Evolutionary conservation across 768 basidiomycete species (phyloP).

Genomic region (Phlegmacium glaucopus): DNA sequence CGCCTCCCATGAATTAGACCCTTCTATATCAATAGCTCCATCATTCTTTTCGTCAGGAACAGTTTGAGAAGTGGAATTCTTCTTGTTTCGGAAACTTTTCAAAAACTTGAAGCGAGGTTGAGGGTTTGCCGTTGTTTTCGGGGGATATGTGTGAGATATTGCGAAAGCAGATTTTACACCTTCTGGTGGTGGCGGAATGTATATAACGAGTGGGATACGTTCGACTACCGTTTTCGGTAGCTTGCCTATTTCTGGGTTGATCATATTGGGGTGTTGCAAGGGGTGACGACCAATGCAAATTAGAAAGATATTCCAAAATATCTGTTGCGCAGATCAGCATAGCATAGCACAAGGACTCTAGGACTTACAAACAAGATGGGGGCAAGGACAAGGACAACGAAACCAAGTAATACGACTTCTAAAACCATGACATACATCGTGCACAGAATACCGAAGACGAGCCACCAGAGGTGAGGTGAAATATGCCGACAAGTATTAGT

Average conservation of each 20-base stretch:
- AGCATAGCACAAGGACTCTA: neutral
- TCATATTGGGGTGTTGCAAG: slow-evolving; percentile 65
- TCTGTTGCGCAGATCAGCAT: slow-evolving; percentile 31
- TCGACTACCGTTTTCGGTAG: slow-evolving; percentile 70
- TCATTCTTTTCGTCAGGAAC: slow-evolving; percentile 15
- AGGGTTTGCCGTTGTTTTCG: slow-evolving; percentile 33
- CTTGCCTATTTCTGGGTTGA: slow-evolving; percentile 78
- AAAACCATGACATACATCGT: slow-evolving; percentile 72
- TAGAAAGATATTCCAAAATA: slow-evolving; percentile 75
- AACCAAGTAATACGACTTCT: slow-evolving; percentile 68
- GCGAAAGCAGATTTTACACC: slow-evolving; percentile 29
- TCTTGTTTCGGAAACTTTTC: slow-evolving; percentile 12
- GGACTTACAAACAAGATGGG: slow-evolving; percentile 73
- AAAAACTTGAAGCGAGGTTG: slow-evolving; percentile 28
- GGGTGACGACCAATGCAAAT: slow-evolving; percentile 81
- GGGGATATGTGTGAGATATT: slow-evolving; percentile 61
- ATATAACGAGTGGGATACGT: slow-evolving; percentile 78
- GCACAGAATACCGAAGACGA: slow-evolving; percentile 75
- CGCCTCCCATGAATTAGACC: slow-evolving; percentile 65
- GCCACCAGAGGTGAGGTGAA: slow-evolving; percentile 85
- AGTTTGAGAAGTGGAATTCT: slow-evolving; percentile 7
- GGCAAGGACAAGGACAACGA: slow-evolving; percentile 75
- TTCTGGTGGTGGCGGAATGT: slow-evolving; percentile 77
- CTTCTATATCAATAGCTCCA: slow-evolving; percentile 10
- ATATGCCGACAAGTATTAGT: slow-evolving; percentile 67